Percentiles rank a stretch among this genome's conserved stretches.
Evolutionary conservation across 1,284 basidiomycete species (phyloP).

Genomic region (Naganishia sp.): DNA sequence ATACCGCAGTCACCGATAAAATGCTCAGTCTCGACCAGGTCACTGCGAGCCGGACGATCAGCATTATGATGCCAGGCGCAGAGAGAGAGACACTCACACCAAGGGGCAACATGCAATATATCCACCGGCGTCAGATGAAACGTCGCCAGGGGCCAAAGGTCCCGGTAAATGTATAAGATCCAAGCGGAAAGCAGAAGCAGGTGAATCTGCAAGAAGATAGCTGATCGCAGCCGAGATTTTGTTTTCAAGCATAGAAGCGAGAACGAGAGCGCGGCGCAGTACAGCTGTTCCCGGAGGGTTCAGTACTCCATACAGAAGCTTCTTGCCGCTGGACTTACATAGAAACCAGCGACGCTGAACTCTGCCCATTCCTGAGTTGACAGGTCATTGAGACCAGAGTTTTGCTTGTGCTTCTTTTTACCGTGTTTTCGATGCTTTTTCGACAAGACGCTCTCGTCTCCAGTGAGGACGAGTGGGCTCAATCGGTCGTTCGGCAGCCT

Average conservation of each 20-base stretch:
- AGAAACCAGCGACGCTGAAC: constrained; percentile 50
- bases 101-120: constrained; percentile 46
- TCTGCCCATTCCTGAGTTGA: constrained; percentile 52
- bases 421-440: constrained; percentile 44
- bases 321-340: constrained; percentile 41
- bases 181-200: constrained; percentile 55
- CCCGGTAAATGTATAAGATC: constrained; percentile 62
- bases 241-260: constrained; percentile 29
- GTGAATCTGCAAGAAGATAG: constrained; percentile 37
- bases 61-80: neutral
- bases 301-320: neutral
- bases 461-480: neutral
- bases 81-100: constrained; percentile 27
- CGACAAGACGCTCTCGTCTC: constrained; percentile 31
- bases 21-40: constrained; percentile 54
- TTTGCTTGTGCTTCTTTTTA: constrained; percentile 44
- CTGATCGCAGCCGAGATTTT: constrained; percentile 20
- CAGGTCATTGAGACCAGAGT: constrained; percentile 41
- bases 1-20: constrained; percentile 54
- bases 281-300: neutral
- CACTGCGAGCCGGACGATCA: constrained; percentile 31
- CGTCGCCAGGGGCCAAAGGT: constrained; percentile 65
- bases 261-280: constrained; percentile 28
- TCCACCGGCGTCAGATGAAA: constrained; percentile 57
- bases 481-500: constrained; percentile 5